These are phyloP conservation scores for Coemansia sp. DNA, from an alignment of 192 early-diverging fungal genomes.

Conservation along the genomic window DNA sequence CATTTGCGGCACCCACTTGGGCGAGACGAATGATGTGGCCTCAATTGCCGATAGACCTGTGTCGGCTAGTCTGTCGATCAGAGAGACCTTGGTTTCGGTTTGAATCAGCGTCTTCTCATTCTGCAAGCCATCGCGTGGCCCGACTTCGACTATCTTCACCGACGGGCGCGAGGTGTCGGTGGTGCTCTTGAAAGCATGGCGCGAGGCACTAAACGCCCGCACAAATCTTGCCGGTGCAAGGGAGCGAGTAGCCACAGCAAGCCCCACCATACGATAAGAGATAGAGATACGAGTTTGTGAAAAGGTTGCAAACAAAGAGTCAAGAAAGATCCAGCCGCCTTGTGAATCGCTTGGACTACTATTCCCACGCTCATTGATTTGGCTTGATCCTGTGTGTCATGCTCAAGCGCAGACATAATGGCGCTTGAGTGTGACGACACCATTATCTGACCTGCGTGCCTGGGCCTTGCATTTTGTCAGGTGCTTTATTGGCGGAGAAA, in stretches of 20 bases:
- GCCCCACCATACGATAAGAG: neutral
- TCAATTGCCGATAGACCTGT: conserved; percentile 84
- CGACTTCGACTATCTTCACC: conserved; percentile 94
- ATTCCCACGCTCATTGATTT: neutral
- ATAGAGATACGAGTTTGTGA: neutral
- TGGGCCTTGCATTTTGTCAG: conserved; percentile 1
- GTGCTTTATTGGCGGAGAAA: neutral
- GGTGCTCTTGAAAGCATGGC: conserved; percentile 7
- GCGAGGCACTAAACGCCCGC: conserved; percentile 23
- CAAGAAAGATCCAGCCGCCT: neutral
- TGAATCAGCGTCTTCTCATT: conserved; percentile 88
- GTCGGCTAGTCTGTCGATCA: conserved; percentile 80
- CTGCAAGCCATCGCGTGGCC: conserved; percentile 94
- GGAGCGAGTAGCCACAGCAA: neutral
- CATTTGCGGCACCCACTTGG: conserved; percentile 98
- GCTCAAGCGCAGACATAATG: neutral
- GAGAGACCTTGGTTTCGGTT: conserved; percentile 76
- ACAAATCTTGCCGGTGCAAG: neutral
- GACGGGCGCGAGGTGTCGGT: conserved; percentile 14
- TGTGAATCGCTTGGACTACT: neutral
- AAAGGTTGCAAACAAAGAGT: neutral
- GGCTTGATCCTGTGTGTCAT: neutral
- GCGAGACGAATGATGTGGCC: conserved; percentile 91
- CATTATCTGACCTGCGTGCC: neutral
- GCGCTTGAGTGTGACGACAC: neutral